A percentile compares a stretch with the other conserved stretches of the same genome.
Evolutionary conservation across 78 protist species (phyloP).

Genomic region (Pelomyxa schiedti): DNA sequence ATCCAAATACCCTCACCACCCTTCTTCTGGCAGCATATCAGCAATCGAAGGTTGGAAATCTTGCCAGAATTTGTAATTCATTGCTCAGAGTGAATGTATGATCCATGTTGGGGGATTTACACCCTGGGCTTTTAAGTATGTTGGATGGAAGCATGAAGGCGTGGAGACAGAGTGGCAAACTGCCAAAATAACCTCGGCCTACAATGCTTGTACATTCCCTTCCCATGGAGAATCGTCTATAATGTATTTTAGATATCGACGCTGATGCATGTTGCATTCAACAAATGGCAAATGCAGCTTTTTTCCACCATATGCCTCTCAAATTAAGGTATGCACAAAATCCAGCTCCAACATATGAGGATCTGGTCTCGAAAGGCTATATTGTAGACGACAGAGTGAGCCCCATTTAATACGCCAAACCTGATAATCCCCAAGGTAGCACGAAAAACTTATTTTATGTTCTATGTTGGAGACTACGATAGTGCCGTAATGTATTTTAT

Average conservation of each 20-base stretch:
- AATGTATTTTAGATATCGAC: no score
- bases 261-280: conserved; percentile 5
- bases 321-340: not conserved
- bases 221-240: no score
- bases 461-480: conserved; percentile 15
- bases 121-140: not conserved
- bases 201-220: not conserved
- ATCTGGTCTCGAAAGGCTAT: not conserved
- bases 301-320: not conserved
- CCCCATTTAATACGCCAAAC: no score
- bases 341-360: not conserved
- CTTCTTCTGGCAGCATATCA: not conserved
- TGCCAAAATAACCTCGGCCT: not conserved
- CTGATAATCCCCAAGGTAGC: not conserved
- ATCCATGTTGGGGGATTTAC: not conserved
- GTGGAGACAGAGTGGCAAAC: conserved; percentile 1
- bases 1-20: not conserved
- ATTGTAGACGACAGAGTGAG: not conserved
- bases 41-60: not conserved
- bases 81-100: not conserved
- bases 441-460: not conserved
- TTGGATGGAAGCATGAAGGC: not conserved
- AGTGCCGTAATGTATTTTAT: no score
- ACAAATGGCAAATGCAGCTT: not conserved
- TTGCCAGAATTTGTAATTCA: no score